These are phyloP conservation scores for Acacia pycnantha DNA, from an alignment of 331 rosid species.

Conservation along the genomic window DNA sequence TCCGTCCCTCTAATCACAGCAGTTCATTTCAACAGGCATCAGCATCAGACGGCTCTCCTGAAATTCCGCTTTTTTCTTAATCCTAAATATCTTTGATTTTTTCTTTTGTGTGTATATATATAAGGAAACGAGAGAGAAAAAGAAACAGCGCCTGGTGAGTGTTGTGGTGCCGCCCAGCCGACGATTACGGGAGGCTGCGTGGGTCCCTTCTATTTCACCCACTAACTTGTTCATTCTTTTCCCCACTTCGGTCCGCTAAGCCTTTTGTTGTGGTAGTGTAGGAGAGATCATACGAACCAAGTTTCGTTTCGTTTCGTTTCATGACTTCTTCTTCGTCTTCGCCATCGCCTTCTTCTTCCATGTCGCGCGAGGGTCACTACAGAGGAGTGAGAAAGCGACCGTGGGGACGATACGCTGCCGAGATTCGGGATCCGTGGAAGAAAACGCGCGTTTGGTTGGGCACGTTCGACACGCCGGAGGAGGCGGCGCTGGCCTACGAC, in stretches of 20 bases:
- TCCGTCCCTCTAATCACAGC: constrained; percentile 9
- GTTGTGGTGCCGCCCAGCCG: constrained; percentile 74
- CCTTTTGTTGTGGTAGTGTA: not conserved
- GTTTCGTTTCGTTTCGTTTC: constrained; percentile 8
- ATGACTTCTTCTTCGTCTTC: constrained; percentile 53
- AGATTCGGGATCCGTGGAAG: constrained; percentile 97
- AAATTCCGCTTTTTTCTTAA: not conserved
- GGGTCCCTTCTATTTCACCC: constrained; percentile 54
- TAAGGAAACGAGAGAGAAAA: not conserved
- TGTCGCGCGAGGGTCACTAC: constrained; percentile 75
- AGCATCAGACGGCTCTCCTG: constrained; percentile 32
- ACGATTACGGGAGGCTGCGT: constrained; percentile 81
- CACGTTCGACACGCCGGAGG: constrained; percentile 93
- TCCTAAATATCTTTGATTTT: not conserved
- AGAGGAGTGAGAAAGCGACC: constrained; percentile 94
- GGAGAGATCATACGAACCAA: not conserved
- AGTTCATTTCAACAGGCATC: constrained; percentile 10
- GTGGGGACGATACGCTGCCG: constrained; percentile 98
- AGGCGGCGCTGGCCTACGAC: constrained; percentile 94
- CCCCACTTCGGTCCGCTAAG: not conserved
- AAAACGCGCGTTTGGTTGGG: constrained; percentile 96
- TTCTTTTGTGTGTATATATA: not conserved
- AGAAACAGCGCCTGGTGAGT: not conserved
- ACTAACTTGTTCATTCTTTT: not conserved
- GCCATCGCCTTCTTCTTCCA: constrained; percentile 30